Evolutionary conservation across 1,139 yeast species (phyloP), one percentile per base, ranked within the genome.

Genomic region (Blastobotrys indianensis): DNA sequence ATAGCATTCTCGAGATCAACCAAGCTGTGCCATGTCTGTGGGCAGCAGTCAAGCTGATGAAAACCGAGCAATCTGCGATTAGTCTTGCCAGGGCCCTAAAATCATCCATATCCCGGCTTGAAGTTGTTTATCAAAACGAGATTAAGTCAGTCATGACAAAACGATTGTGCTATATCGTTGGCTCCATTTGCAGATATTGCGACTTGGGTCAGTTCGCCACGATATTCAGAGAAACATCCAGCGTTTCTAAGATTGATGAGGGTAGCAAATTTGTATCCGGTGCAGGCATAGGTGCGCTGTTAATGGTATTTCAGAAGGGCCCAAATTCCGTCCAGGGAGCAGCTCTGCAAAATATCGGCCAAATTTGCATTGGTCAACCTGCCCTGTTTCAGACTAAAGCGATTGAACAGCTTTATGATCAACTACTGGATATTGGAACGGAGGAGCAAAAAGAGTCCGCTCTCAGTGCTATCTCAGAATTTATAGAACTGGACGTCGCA

Each of bases 391-490:
- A 41, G 23, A 10, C 41, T 8, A 39, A 20, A 28, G 23, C 9
- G 4, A 45, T 47, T 11, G 46, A 45, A 13, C 60, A 63, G n/a
- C 64, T 80, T 0, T 60, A 83, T 41, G 90, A 82, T 57, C 52
- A 60, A 2, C 80, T 74, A 20, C 70, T 82, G 45, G 53, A 55
- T 6, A 31, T 40, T 12, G 53, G 45, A 3, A 50, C 54, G 20
- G 43, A 60, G 17, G 71, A 67, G 23, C 67, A 75, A 13, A 73
- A 75, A 49, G 70, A 73, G 29, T 70, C 75, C 1, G 72, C 82
- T 2, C 61, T 80, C 17, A 76, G 74, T 45, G 78, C 83, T 2
- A 56, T 85, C 17, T 67, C 73, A 38, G 75, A 72, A 11, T 82
- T 83, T 55, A 66, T 83, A 8, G 47, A 53, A 33, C 47, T 51